Conservation (phyloP, 2,329 filamentous ascomycete genomes). For the Nemania abortiva region DNA sequence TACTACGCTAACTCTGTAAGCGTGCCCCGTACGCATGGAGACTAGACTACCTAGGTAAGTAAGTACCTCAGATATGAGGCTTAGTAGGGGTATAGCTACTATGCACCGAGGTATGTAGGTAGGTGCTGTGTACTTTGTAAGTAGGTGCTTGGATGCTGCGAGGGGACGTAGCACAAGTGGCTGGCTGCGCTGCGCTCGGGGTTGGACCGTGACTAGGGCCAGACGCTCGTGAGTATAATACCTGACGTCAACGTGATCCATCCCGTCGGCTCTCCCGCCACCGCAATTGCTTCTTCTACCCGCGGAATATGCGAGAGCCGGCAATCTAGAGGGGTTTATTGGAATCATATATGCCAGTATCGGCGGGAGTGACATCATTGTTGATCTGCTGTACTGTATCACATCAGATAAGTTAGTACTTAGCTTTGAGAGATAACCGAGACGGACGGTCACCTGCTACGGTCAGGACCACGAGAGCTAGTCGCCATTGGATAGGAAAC, state of each 20-base stretch:
- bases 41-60: neutral
- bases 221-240: neutral
- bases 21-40: too few species aligned
- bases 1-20: too few species aligned
- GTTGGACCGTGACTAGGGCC: neutral
- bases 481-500: neutral
- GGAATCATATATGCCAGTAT: neutral
- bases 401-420: neutral
- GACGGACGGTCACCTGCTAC: conserved; percentile 5
- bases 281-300: neutral
- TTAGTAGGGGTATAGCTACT: neutral
- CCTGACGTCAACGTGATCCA: conserved; percentile 10
- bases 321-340: neutral
- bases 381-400: neutral
- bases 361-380: neutral
- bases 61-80: neutral
- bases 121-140: neutral
- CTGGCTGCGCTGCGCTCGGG: conserved; percentile 1
- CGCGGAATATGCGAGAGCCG: neutral
- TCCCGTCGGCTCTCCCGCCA: neutral
- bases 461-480: neutral
- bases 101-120: neutral
- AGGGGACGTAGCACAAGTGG: neutral
- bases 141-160: too few species aligned
- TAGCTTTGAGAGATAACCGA: neutral